phyloP scores from a whole-genome alignment of 2,329 filamentous ascomycete genomes.

The Colletotrichum echinochloae region DNA sequence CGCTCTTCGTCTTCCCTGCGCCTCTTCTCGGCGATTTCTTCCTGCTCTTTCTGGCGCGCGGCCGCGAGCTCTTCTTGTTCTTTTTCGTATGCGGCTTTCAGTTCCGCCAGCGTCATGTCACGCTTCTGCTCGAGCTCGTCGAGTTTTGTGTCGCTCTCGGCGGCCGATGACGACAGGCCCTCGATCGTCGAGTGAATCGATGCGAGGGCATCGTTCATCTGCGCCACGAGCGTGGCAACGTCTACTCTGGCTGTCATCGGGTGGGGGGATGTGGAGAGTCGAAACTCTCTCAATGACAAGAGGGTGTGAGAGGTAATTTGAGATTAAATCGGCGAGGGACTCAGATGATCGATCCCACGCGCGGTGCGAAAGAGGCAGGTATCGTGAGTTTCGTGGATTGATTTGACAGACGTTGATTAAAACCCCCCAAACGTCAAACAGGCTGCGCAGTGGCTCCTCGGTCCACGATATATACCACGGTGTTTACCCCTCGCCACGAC shows the following conservation, averaged over 20 bases:
- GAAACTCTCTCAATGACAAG: conserved; percentile 6
- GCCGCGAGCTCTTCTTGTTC: conserved; percentile 48
- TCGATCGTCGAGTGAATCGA: conserved; percentile 54
- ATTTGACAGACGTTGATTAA: conserved; percentile 15
- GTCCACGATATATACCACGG: conserved; percentile 36
- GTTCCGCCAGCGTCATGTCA: conserved; percentile 48
- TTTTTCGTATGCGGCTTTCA: conserved; percentile 48
- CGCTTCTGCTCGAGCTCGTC: conserved; percentile 55
- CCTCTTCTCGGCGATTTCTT: conserved; percentile 51
- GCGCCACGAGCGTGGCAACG: conserved; percentile 54
- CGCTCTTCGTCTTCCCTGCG: conserved; percentile 57
- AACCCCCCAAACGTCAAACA: conserved; percentile 3
- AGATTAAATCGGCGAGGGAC: conserved; percentile 1
- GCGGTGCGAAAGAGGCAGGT: not conserved
- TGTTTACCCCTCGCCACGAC: conserved; percentile 5
- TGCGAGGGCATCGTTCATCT: conserved; percentile 57
- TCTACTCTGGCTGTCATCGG: conserved; percentile 46
- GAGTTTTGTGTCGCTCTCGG: conserved; percentile 51
- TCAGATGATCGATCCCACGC: not conserved
- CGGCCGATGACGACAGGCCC: conserved; percentile 46
- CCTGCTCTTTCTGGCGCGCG: conserved; percentile 48
- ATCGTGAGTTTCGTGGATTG: conserved; percentile 22
- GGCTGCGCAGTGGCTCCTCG: conserved; percentile 20
- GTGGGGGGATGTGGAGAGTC: conserved; percentile 9
- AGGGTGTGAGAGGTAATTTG: not conserved